phyloP scores from a whole-genome alignment of 2,329 filamentous ascomycete genomes.

The Clarireedia hainanense region DNA sequence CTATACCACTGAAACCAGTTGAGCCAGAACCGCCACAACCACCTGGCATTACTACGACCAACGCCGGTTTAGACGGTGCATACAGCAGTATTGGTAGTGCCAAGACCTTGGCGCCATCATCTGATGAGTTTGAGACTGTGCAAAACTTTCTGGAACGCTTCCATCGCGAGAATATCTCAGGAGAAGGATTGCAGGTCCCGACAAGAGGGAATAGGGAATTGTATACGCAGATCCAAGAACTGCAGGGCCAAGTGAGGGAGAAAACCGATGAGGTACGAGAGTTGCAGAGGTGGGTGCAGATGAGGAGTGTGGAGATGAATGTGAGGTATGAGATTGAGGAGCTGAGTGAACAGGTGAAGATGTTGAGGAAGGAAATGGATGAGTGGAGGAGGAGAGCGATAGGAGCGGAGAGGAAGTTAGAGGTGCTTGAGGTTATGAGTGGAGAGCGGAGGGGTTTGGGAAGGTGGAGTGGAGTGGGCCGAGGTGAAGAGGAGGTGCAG shows the following conservation, averaged over 20 bases:
- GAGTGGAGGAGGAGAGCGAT: slow-evolving; percentile 50
- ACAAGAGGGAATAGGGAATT: too few species aligned
- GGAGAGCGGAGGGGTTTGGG: background rate
- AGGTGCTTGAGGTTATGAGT: slow-evolving; percentile 26
- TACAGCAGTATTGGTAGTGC: slow-evolving; percentile 4
- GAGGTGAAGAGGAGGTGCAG: background rate
- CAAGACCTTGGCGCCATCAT: background rate
- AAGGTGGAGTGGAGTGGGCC: background rate
- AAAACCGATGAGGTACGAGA: slow-evolving; percentile 40
- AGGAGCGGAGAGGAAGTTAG: slow-evolving; percentile 45
- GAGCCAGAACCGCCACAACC: background rate
- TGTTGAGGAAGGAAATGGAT: slow-evolving; percentile 34
- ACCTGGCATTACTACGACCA: background rate
- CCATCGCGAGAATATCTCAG: too few species aligned
- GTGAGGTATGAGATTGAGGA: slow-evolving; percentile 29
- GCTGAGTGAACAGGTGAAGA: slow-evolving; percentile 41
- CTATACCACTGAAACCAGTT: slow-evolving; percentile 1
- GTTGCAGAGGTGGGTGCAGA: slow-evolving; percentile 39
- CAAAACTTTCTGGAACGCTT: background rate
- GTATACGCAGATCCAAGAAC: slow-evolving; percentile 40
- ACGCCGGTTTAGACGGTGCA: slow-evolving; percentile 5
- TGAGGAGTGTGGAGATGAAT: slow-evolving; percentile 33
- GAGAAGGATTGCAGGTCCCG: too few species aligned
- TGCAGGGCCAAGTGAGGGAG: slow-evolving; percentile 40
- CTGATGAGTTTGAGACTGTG: background rate